Percentiles rank a stretch among this genome's conserved stretches.
These are phyloP conservation scores for Cordyceps cicadae DNA, from an alignment of 2,329 filamentous ascomycete species.

Conservation along the genomic window DNA sequence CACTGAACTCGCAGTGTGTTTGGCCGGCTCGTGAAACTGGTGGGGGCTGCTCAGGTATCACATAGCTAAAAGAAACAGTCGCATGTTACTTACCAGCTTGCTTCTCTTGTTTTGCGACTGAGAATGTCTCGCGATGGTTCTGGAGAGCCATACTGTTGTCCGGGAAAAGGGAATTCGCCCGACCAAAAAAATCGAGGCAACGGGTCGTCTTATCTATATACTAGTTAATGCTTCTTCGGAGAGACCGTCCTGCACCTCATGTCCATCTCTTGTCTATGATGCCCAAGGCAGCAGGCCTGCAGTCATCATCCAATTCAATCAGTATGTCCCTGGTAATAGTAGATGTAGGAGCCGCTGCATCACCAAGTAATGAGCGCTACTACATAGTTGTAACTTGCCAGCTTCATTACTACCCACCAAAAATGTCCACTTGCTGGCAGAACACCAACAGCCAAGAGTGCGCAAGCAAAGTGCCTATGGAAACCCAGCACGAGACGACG, in stretches of 20 bases:
- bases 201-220: not conserved
- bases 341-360: not conserved
- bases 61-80: too few relatives aligned
- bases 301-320: not conserved
- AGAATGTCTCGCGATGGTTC: too few relatives aligned
- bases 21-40: not conserved
- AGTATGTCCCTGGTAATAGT: not conserved
- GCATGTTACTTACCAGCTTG: too few relatives aligned
- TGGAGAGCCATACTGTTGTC: too few relatives aligned
- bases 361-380: not conserved
- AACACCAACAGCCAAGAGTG: not conserved
- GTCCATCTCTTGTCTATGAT: not conserved
- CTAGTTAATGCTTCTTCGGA: not conserved
- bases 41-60: not conserved
- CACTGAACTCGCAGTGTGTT: not conserved
- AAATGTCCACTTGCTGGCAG: not conserved
- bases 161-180: too few relatives aligned
- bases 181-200: too few relatives aligned
- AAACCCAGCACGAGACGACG: slow-evolving; percentile 1
- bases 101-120: too few relatives aligned
- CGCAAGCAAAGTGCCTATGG: not conserved
- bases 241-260: too few relatives aligned
- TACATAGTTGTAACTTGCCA: not conserved
- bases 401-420: not conserved
- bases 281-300: not conserved